Evolutionary conservation across 2,329 filamentous ascomycete genomes (phyloP), one percentile per base, ranked within the genome.

Genomic region (Colletotrichum sp.): DNA sequence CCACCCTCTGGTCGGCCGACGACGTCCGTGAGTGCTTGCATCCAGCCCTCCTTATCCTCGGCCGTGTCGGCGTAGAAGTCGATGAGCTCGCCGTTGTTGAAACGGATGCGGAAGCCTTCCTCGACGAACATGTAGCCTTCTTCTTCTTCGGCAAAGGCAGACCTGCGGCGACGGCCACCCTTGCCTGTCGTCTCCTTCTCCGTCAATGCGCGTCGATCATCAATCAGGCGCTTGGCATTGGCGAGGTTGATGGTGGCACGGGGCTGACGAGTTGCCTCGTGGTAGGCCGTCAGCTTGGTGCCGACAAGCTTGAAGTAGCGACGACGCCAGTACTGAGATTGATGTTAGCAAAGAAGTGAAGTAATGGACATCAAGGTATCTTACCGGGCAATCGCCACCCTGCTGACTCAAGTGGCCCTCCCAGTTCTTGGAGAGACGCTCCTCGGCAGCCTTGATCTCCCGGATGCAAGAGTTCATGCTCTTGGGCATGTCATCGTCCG

Each of bases 101-200:
- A 99, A 74, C 96, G 95, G 83, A 99, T 98, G 55, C 97, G 95
- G 93, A 99, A 99, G 4, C 97, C 97, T 84, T 99, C 97, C 84
- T 99, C 97, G 69, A 99, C 96, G 84, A 99, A 99, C 94, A 98
- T 98, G 88, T 99, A 99, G 56, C 97, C 97, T 83, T 99, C 97
- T 86, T 99, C 97, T 79, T 99, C 97, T 85, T 98, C 97, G 2
- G 96, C 96, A 84, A 99, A 99, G 13, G 95, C 97, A 39, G 96
- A 98, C 84, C 97, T 96, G 71, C 97, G 94, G 58, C 97, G 94
- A 79, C 92, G 93, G 71, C 95, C 95, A 78, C 91, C 91, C 82
- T 93, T 94, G 73, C 93, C 94, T 16, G 90, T 93, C 1, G 93
- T 95, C 82, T 97, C 95, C 79, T 95, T 96, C 81, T 98, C 94